Conservation (phyloP, 2,329 filamentous ascomycete species). For the Aspergillus pseudonomiae region DNA sequence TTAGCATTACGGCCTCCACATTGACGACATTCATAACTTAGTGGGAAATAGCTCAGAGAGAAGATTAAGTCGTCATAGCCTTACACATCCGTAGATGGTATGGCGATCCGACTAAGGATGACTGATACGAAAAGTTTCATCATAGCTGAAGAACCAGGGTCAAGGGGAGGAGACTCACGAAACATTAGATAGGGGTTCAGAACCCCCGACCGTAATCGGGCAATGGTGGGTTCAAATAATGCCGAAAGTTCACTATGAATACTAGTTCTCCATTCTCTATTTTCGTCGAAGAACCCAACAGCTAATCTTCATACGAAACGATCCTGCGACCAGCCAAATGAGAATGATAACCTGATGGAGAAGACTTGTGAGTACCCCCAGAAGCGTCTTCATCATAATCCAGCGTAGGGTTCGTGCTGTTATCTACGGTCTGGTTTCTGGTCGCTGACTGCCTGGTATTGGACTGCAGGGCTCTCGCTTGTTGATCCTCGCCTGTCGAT, state of each 20-base stretch:
- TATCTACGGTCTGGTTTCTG: not conserved
- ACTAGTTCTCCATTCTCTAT: not conserved
- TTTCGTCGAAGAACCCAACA: not conserved
- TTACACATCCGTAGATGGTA: conserved; percentile 44
- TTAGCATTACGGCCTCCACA: not conserved
- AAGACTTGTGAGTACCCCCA: not conserved
- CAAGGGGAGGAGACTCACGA: conserved; percentile 10
- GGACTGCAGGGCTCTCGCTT: not conserved
- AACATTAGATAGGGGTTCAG: not conserved
- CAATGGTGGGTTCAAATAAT: not conserved
- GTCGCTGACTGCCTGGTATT: not conserved
- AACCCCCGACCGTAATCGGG: not conserved
- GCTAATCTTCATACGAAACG: conserved; percentile 43
- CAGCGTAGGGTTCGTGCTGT: conserved; percentile 39
- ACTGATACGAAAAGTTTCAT: conserved; percentile 86
- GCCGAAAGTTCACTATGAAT: not conserved
- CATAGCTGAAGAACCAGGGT: conserved; percentile 52
- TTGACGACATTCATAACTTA: not conserved
- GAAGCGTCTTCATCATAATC: conserved; percentile 45
- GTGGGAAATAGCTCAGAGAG: conserved; percentile 42
- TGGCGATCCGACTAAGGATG: conserved; percentile 89
- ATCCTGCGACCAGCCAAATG: conserved; percentile 35
- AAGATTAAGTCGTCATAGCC: conserved; percentile 51
- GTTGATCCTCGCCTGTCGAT: not conserved
- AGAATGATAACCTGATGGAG: conserved; percentile 7